Evolutionary conservation across 306 rosid species (phyloP).

Genomic region (Malus fusca): DNA sequence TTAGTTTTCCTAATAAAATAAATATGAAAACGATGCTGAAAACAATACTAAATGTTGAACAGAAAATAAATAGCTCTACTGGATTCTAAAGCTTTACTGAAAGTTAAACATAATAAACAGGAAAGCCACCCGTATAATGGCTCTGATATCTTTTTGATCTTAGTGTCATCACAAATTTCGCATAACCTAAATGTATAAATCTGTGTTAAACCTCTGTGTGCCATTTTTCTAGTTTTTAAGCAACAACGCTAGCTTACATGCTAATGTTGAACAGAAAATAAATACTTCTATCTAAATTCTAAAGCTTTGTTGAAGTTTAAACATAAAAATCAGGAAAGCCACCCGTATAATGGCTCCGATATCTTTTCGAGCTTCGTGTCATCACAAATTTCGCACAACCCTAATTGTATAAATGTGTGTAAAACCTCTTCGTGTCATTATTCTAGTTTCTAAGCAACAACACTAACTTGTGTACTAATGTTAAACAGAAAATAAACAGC

Average conservation of each 20-base stretch:
- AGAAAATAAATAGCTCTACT: not conserved
- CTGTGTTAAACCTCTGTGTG: not conserved
- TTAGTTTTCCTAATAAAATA: too few species aligned
- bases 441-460: not conserved
- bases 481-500: not conserved
- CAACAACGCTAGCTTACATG: not conserved
- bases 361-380: not conserved
- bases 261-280: not conserved
- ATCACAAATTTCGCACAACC: not conserved
- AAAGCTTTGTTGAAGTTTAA: not conserved
- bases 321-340: not conserved
- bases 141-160: not conserved
- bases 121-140: not conserved
- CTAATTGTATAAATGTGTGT: not conserved
- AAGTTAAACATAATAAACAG: not conserved
- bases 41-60: not conserved
- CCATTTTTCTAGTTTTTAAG: not conserved
- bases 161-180: not conserved
- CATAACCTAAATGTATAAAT: not conserved
- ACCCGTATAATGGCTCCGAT: not conserved
- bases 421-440: not conserved
- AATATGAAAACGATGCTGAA: not conserved
- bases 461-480: not conserved
- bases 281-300: not conserved
- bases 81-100: not conserved